Evolutionary conservation across 1,284 basidiomycete genomes (phyloP).

Genomic region (Cutaneotrichosporon curvatum): DNA sequence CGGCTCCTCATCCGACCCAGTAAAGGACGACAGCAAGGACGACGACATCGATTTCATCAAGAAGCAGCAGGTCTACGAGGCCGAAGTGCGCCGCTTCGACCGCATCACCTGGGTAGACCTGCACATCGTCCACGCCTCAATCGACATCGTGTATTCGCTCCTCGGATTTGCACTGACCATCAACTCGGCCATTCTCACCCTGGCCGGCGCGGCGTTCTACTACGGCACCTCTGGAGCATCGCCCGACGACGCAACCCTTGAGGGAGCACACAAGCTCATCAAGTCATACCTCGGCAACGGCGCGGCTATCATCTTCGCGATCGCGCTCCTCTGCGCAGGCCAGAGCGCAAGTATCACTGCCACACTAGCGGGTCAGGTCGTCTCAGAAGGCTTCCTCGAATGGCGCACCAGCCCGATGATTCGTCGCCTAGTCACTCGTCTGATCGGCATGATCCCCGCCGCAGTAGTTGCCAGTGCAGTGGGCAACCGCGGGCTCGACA

Average conservation of each 20-base stretch:
- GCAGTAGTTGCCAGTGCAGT: constrained; percentile 68
- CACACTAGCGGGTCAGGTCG: constrained; percentile 83
- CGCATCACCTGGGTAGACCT: constrained; percentile 60
- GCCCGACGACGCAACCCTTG: constrained; percentile 61
- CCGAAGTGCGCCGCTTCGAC: constrained; percentile 57
- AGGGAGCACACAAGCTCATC: constrained; percentile 73
- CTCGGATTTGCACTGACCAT: constrained; percentile 79
- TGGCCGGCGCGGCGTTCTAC: constrained; percentile 63
- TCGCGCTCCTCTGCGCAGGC: constrained; percentile 75
- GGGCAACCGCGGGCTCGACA: constrained; percentile 68
- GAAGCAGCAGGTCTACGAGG: constrained; percentile 47
- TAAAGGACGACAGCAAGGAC: constrained; percentile 23
- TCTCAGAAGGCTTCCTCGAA: constrained; percentile 86
- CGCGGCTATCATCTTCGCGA: constrained; percentile 74
- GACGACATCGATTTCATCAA: constrained; percentile 21
- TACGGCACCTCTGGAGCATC: constrained; percentile 47
- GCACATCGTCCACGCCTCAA: constrained; percentile 64
- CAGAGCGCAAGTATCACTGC: constrained; percentile 90
- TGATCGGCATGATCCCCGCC: constrained; percentile 79
- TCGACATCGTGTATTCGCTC: constrained; percentile 49
- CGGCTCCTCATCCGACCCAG: too few species aligned
- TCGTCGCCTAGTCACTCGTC: constrained; percentile 73
- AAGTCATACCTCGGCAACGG: constrained; percentile 58
- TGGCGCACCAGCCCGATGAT: constrained; percentile 79
- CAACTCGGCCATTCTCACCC: constrained; percentile 63